Evolutionary conservation across 176 grass and related monocot genomes (phyloP).

Genomic region (Carex myosuroides): DNA sequence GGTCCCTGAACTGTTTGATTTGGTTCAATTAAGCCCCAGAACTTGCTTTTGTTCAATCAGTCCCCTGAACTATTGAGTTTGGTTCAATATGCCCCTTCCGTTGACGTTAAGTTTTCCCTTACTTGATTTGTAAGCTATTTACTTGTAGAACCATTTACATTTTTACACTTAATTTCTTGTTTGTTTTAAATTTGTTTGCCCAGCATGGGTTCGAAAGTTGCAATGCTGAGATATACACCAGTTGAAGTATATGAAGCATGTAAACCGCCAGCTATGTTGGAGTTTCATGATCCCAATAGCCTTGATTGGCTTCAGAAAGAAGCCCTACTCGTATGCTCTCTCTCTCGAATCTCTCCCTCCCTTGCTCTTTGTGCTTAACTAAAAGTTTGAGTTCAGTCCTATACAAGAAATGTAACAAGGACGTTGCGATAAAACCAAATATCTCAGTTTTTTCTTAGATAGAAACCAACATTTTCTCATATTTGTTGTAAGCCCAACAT

Average conservation of each 20-base stretch:
- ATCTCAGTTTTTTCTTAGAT: background rate
- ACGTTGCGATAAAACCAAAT: constrained; percentile 1
- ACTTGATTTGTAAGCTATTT: constrained; percentile 2
- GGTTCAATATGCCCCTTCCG: too few relatives aligned
- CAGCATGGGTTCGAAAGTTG: constrained; percentile 78
- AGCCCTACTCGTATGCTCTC: constrained; percentile 47
- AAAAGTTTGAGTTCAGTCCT: background rate
- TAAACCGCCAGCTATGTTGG: constrained; percentile 65
- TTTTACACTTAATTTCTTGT: constrained; percentile 3
- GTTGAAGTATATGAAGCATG: constrained; percentile 76
- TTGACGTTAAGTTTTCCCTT: too few relatives aligned
- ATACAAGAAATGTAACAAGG: background rate
- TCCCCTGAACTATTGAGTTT: too few relatives aligned
- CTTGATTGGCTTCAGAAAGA: constrained; percentile 61
- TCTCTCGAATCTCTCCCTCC: background rate
- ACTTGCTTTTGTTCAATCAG: too few relatives aligned
- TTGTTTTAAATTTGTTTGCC: background rate
- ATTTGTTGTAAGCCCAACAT: background rate
- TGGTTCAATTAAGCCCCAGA: too few relatives aligned
- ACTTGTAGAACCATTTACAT: background rate
- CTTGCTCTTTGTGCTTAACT: background rate
- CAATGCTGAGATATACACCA: constrained; percentile 81
- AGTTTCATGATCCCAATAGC: constrained; percentile 51
- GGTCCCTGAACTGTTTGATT: too few relatives aligned
- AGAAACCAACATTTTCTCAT: background rate